Conservation (phyloP, 345 rosid species). For the Cochlearia excelsa region DNA sequence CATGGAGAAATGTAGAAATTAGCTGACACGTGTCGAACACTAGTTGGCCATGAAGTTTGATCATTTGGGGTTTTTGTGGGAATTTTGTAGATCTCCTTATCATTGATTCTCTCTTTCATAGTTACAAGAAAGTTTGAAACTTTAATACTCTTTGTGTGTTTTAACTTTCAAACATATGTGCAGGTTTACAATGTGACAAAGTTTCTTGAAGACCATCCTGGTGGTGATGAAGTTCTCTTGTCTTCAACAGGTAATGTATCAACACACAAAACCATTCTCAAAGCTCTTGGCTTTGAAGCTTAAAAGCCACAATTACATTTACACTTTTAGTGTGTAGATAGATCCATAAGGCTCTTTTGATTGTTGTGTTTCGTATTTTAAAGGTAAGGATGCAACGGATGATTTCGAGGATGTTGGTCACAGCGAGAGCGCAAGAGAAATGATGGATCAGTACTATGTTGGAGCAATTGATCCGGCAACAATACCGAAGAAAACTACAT, state of each 20-base stretch:
- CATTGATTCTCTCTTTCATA: conserved; percentile 1
- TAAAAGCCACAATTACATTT: background rate
- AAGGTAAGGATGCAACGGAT: conserved; percentile 78
- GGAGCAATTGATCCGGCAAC: conserved; percentile 65
- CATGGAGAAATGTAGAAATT: conserved; percentile 13
- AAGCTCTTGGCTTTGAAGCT: conserved; percentile 2
- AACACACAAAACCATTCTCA: background rate
- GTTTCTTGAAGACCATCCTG: conserved; percentile 64
- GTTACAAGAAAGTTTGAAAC: background rate
- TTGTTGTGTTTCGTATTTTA: conserved; percentile 1
- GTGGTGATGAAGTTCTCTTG: conserved; percentile 51
- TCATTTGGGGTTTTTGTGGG: background rate
- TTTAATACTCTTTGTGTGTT: background rate
- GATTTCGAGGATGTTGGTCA: conserved; percentile 74
- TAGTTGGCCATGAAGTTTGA: background rate
- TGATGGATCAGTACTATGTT: conserved; percentile 58
- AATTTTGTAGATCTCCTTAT: conserved; percentile 11
- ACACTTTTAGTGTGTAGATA: background rate
- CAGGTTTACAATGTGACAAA: conserved; percentile 54
- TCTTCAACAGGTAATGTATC: conserved; percentile 45
- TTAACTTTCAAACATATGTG: conserved; percentile 1
- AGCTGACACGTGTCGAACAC: background rate
- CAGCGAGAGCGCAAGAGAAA: conserved; percentile 54
- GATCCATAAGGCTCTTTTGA: background rate
- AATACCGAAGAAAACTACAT: conserved; percentile 49